Evolutionary conservation across 345 rosid species (phyloP).

Genomic region (Nephelium lappaceum): DNA sequence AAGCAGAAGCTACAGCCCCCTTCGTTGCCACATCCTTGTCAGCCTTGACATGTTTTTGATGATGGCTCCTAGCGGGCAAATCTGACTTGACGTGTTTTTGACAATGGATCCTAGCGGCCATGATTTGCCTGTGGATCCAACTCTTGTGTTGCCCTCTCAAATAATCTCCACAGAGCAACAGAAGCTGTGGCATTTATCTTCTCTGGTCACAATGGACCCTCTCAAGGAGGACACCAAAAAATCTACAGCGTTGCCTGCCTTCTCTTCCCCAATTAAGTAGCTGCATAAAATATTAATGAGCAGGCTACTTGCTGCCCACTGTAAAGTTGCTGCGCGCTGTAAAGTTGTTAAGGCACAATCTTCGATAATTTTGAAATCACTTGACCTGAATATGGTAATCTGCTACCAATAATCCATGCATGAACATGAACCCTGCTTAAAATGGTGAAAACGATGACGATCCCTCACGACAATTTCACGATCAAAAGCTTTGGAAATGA

Average conservation of each 20-base stretch:
- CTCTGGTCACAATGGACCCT: neutral
- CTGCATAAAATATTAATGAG: neutral
- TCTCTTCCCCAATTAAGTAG: neutral
- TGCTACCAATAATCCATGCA: constrained; percentile 54
- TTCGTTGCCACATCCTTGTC: neutral
- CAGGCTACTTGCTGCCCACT: neutral
- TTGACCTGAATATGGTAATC: neutral
- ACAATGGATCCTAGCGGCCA: neutral
- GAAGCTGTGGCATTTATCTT: neutral
- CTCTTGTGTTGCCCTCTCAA: neutral
- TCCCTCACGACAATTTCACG: constrained; percentile 55
- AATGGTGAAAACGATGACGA: constrained; percentile 51
- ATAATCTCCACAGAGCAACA: neutral
- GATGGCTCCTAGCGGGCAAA: neutral
- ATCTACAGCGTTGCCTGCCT: neutral
- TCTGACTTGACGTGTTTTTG: no score
- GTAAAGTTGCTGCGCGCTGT: neutral
- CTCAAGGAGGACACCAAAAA: neutral
- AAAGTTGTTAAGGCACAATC: neutral
- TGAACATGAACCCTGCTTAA: constrained; percentile 48
- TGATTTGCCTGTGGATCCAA: neutral
- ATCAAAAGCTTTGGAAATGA: constrained; percentile 43
- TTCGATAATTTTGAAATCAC: neutral
- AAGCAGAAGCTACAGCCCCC: neutral
- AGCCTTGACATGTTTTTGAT: neutral